Evolutionary conservation across 805 yeast species (phyloP), one percentile per base, ranked within the genome.

Genomic region (Candida parachauliodes): DNA sequence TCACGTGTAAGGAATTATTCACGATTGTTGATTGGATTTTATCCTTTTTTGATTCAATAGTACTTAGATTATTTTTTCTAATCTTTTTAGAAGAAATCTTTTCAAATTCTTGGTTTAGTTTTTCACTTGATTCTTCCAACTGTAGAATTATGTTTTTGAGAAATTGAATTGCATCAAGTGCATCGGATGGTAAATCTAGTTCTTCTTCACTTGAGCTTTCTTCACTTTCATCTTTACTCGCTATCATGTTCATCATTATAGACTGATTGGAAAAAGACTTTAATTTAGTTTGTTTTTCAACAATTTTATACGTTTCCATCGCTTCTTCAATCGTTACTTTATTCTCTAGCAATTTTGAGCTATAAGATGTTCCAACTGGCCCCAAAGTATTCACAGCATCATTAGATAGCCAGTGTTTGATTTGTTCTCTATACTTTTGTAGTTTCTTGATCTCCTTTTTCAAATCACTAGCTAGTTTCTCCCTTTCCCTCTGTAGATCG

Each of bases 381-480:
- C 46, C 48, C 21, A 59, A 51, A 9, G 55, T 46, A 14, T 56
- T 54, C 22, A 55, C 47, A 10, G 55, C 60, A 27, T 59, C 64
- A 46, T 60, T 56, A 50, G 60, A 65, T 44, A 66, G 72, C 74
- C 74, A 68, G 29, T 57, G 61, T 39, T 68, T 68, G 45, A 68
- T 68, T 43, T 66, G 68, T 41, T 68, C 74, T 46, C 74, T 60
- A 41, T 62, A 63, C 51, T 67, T 68, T 43, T 68, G 74, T 35
- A 68, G 55, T 43, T 66, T 63, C 44, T 68, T 68, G 47, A 68
- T 68, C 46, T 68, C 74, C 43, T 68, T 65, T 50, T 68, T 68
- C 43, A 68, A 52, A 42, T 68, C 74, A 24, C 59, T 58, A 41
- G 68, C 73, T 32, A 68, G 54, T 48, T 68, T 68, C 37, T 63